These are phyloP conservation scores for Ulota crispa DNA, from an alignment of 225 moss, liverwort and hornwort species.

Conservation along the genomic window DNA sequence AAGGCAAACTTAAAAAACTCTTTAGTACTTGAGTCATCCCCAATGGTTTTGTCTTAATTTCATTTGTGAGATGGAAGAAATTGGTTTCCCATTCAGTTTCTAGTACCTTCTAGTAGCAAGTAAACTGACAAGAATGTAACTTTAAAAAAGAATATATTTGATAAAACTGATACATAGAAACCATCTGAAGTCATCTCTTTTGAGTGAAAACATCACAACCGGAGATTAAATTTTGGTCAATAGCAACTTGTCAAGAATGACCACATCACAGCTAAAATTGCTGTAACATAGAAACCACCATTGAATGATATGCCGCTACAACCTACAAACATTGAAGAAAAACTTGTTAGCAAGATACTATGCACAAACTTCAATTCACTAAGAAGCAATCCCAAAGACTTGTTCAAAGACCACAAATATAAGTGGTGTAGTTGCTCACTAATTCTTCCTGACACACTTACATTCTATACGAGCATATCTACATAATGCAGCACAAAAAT, in stretches of 20 bases:
- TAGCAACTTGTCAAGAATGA: conserved; percentile 14
- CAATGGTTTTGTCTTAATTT: not conserved
- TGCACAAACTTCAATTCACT: not conserved
- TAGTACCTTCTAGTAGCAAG: not conserved
- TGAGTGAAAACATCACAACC: not conserved
- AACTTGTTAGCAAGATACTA: not conserved
- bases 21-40: not conserved
- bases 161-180: not conserved
- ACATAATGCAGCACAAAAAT: not conserved
- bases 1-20: not conserved
- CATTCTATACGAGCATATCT: not conserved
- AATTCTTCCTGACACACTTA: not conserved
- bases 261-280: conserved; percentile 28
- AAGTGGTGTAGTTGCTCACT: not conserved
- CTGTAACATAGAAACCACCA: conserved; percentile 1
- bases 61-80: not conserved
- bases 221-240: not conserved
- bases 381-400: not conserved
- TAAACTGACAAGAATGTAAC: not conserved
- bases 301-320: conserved; percentile 11
- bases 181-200: not conserved
- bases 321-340: conserved; percentile 23
- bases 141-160: not conserved
- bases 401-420: not conserved
- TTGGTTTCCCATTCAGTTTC: not conserved